These are phyloP conservation scores for Aspergillus sp. DNA, from an alignment of 2,329 filamentous ascomycete genomes.

Conservation along the genomic window DNA sequence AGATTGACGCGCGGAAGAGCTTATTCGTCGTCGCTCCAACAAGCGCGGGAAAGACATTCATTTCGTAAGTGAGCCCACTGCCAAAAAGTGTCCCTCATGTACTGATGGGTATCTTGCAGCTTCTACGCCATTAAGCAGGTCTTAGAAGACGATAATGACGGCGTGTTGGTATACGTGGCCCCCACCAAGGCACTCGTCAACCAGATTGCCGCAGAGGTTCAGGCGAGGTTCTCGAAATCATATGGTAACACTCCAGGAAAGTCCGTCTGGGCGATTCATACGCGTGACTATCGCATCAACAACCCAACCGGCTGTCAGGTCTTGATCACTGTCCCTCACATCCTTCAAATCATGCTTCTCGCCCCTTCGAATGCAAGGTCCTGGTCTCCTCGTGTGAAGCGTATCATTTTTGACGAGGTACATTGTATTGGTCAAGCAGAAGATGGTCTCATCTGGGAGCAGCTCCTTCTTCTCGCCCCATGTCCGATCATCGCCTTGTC, in stretches of 20 bases:
- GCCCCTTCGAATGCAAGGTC: slow-evolving; percentile 66
- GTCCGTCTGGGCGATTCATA: slow-evolving; percentile 80
- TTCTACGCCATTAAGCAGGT: slow-evolving; percentile 85
- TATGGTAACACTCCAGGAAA: slow-evolving; percentile 60
- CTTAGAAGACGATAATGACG: slow-evolving; percentile 69
- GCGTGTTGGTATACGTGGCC: slow-evolving; percentile 76
- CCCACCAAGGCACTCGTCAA: slow-evolving; percentile 83
- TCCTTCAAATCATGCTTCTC: slow-evolving; percentile 78
- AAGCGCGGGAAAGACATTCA: slow-evolving; percentile 81
- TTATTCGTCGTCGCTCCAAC: slow-evolving; percentile 78
- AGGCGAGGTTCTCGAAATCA: slow-evolving; percentile 72
- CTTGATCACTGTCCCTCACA: slow-evolving; percentile 76
- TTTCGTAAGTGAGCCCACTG: slow-evolving; percentile 47
- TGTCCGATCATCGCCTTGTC: slow-evolving; percentile 81
- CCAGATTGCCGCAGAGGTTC: slow-evolving; percentile 79
- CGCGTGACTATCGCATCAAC: slow-evolving; percentile 75
- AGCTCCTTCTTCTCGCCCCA: slow-evolving; percentile 72
- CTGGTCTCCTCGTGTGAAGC: slow-evolving; percentile 71
- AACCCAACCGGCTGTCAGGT: slow-evolving; percentile 74
- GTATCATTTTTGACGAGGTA: slow-evolving; percentile 83
- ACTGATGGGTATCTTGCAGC: slow-evolving; percentile 17
- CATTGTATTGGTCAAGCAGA: slow-evolving; percentile 79
- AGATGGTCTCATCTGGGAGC: slow-evolving; percentile 78
- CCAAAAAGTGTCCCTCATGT: too few species aligned
- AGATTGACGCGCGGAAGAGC: slow-evolving; percentile 71